These are phyloP conservation scores for Fusarium duplospermum DNA, from an alignment of 2,329 filamentous ascomycete genomes.

Conservation along the genomic window DNA sequence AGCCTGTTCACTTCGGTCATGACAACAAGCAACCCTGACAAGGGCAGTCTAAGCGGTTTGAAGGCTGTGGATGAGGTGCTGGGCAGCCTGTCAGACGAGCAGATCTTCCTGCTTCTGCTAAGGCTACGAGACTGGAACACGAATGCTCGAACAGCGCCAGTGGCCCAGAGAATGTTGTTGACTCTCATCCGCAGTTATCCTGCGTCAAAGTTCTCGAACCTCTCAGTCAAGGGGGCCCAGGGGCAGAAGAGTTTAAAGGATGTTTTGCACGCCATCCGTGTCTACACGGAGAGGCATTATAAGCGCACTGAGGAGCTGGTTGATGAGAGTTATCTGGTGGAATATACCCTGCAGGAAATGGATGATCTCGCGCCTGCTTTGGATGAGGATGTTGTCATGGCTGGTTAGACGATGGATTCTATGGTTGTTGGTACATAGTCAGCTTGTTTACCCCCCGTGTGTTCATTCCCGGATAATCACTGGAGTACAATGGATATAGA, in stretches of 20 bases:
- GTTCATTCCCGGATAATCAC: conserved; percentile 18
- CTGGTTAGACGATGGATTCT: conserved; percentile 40
- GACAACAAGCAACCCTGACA: conserved; percentile 68
- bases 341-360: conserved; percentile 95
- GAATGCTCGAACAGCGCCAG: conserved; percentile 85
- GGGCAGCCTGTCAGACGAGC: conserved; percentile 81
- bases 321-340: conserved; percentile 93
- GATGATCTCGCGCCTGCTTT: conserved; percentile 71
- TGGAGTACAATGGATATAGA: conserved; percentile 38
- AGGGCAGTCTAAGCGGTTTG: conserved; percentile 72
- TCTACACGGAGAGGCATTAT: conserved; percentile 95
- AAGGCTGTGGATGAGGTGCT: conserved; percentile 86
- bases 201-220: conserved; percentile 77
- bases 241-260: conserved; percentile 80
- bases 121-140: conserved; percentile 97
- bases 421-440: conserved; percentile 12
- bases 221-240: conserved; percentile 70
- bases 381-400: conserved; percentile 57
- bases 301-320: conserved; percentile 88
- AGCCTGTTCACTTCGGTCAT: conserved; percentile 86
- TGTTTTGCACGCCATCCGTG: conserved; percentile 85
- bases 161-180: conserved; percentile 88
- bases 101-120: conserved; percentile 84
- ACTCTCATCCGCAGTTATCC: conserved; percentile 85
- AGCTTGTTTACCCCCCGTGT: not conserved